These are phyloP conservation scores for Physaria fendleri DNA, from an alignment of 345 rosid species.

Conservation along the genomic window DNA sequence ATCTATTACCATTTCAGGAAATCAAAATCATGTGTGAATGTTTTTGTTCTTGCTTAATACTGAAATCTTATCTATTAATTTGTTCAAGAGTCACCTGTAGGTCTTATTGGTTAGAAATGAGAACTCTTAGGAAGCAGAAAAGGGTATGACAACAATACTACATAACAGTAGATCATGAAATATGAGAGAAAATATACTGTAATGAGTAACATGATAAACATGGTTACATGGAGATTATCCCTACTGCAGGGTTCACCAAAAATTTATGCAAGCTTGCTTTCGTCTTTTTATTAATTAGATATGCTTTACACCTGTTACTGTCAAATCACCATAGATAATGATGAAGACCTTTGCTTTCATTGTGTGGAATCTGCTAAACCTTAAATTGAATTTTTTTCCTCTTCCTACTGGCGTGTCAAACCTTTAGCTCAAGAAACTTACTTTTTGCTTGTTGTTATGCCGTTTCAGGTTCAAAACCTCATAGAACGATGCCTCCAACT, in stretches of 20 bases:
- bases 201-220: not conserved
- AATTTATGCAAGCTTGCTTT: not conserved
- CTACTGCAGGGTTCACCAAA: not conserved
- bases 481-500: conserved; percentile 94
- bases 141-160: not conserved
- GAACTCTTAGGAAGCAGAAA: not conserved
- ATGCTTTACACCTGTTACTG: not conserved
- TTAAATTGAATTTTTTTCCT: not conserved
- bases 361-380: not conserved
- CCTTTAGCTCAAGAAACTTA: not conserved
- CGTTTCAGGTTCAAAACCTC: conserved; percentile 82
- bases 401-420: not conserved
- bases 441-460: not conserved
- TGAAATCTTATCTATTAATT: not conserved
- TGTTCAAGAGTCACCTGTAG: not conserved
- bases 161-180: not conserved
- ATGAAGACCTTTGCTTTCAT: not conserved
- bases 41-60: not conserved
- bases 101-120: not conserved
- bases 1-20: not conserved
- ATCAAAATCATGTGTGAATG: not conserved
- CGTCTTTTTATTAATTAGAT: not conserved
- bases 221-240: not conserved
- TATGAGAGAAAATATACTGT: not conserved
- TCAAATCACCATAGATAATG: not conserved